These are phyloP conservation scores for Acanthamoeba castellanii DNA, from an alignment of 208 protist genomes.

Conservation along the genomic window DNA sequence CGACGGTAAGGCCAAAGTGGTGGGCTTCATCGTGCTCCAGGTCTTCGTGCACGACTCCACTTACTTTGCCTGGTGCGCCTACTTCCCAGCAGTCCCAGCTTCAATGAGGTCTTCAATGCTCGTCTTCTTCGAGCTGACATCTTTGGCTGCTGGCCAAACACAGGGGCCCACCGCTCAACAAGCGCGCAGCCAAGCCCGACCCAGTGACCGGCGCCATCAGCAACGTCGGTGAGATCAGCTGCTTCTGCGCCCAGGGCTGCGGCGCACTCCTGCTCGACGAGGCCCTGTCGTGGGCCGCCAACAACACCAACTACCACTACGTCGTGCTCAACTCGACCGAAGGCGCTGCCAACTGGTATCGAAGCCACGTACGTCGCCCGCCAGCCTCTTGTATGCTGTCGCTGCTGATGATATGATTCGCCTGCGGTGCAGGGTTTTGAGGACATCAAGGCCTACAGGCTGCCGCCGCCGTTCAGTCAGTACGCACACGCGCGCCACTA, in stretches of 20 bases:
- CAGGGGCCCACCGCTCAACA: slow-evolving; percentile 40
- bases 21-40: slow-evolving; percentile 54
- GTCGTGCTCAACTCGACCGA: slow-evolving; percentile 56
- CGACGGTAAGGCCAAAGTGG: neutral
- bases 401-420: neutral
- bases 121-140: neutral
- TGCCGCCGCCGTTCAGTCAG: slow-evolving; percentile 42
- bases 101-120: neutral
- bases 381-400: neutral
- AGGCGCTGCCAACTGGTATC: slow-evolving; percentile 26
- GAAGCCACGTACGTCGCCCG: neutral
- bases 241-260: slow-evolving; percentile 44
- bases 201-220: slow-evolving; percentile 20
- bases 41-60: slow-evolving; percentile 48
- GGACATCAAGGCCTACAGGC: slow-evolving; percentile 37
- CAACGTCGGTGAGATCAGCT: slow-evolving; percentile 55
- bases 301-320: slow-evolving; percentile 25
- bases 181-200: neutral
- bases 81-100: neutral
- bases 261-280: slow-evolving; percentile 48
- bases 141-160: neutral
- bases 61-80: slow-evolving; percentile 24
- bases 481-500: neutral
- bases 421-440: neutral
- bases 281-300: slow-evolving; percentile 32